Evolutionary conservation across 2,329 filamentous ascomycete genomes (phyloP), one percentile per base, ranked within the genome.

Genomic region (Elsinoe batatas): DNA sequence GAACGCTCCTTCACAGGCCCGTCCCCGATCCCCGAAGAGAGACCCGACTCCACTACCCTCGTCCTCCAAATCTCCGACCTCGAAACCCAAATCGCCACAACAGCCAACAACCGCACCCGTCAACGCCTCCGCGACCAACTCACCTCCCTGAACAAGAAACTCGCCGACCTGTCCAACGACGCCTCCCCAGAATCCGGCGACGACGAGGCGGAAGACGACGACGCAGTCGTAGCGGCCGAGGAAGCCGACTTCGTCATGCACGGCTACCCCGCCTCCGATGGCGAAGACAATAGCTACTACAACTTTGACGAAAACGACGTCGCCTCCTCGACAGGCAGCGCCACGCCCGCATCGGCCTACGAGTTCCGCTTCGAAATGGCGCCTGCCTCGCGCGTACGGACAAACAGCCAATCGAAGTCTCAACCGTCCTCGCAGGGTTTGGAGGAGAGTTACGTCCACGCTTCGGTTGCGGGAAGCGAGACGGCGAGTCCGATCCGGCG

Each of bases 81-180:
- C 17, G 67, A 70, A 55, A 57, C 68, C 15, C 65, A 69, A 35
- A 64, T 69, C 33, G 67, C 69, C 49, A 64, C 64, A 32, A 61
- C 63, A 26, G 54, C 60, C 35, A 68, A 63, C 49, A 59, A 63
- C 2, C 68, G 64, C 49, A 61, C 62, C 15, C 62, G 61, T 26
- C 60, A 60, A 17, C 62, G 62, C 10, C 58, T 69, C 8, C 66
- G 66, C 20, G 65, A 67, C 11, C 62, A 64, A 11, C 61, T 69
- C 11, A 62, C 65, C 17, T 59, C 50, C 2, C 59, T 69, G 12
- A 68, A 68, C 56, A 62, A 64, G 20, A 62, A 67, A 36, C 64
- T 70, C 13, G 61, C 65, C 13, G 64, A 63, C n/a, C 63, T 62
- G 26, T 64, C 64, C 35, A 62, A 63, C 18, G 64, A 63, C 33